phyloP scores from a whole-genome alignment of 2,329 filamentous ascomycete genomes.

The Neofusicoccum cordaticola region DNA sequence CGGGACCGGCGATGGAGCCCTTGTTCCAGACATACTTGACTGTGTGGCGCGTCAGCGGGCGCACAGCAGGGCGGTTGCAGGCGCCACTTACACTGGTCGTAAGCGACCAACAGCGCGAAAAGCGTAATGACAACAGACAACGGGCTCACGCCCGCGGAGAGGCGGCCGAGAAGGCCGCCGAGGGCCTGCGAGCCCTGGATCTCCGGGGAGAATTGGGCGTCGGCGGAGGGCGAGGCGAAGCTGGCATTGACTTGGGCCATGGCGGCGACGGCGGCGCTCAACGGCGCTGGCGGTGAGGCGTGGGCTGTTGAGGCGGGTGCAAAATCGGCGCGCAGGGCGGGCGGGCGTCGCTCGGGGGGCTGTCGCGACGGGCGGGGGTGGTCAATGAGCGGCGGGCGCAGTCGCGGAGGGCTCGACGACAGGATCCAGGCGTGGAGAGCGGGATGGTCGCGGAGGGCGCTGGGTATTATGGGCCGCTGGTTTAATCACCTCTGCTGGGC shows the following conservation, averaged over 20 bases:
- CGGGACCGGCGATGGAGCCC: constrained; percentile 46
- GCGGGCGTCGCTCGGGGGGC: not conserved
- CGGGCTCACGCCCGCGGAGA: constrained; percentile 31
- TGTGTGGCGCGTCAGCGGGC: constrained; percentile 31
- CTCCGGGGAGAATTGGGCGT: constrained; percentile 34
- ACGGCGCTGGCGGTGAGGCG: constrained; percentile 2
- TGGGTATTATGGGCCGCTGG: not conserved
- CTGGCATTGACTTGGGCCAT: constrained; percentile 33
- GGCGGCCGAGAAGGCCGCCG: constrained; percentile 30
- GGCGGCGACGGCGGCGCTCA: not conserved
- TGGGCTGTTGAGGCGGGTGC: not conserved
- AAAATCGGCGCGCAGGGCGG: not conserved
- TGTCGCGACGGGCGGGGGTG: not conserved
- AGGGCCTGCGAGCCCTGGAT: constrained; percentile 28
- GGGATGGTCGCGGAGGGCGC: not conserved
- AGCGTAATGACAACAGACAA: constrained; percentile 65
- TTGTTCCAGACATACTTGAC: constrained; percentile 49
- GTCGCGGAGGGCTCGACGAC: not conserved
- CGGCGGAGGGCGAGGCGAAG: constrained; percentile 39
- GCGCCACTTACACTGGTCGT: constrained; percentile 77
- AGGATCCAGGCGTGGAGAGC: not conserved
- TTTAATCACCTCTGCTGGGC: not conserved
- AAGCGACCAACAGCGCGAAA: constrained; percentile 69
- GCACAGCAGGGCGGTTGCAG: not conserved
- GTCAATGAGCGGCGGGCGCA: constrained; percentile 8